phyloP scores from a whole-genome alignment of 2,329 filamentous ascomycete species.

The Teratosphaeria destructans region DNA sequence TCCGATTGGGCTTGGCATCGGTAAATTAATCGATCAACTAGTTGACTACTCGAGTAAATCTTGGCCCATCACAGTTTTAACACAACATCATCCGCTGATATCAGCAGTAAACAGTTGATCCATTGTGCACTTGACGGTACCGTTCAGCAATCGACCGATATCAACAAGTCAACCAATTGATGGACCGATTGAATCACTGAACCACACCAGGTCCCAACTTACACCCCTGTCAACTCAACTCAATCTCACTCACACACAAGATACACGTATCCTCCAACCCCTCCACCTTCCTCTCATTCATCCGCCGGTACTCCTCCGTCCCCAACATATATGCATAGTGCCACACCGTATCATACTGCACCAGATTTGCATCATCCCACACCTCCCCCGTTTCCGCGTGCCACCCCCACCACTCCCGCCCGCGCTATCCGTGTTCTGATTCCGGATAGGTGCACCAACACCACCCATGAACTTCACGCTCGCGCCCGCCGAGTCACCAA shows the following conservation, averaged over 20 bases:
- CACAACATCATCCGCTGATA: too few relatives aligned
- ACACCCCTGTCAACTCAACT: background rate
- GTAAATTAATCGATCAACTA: too few relatives aligned
- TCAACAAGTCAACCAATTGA: too few relatives aligned
- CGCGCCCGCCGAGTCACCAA: slow-evolving; percentile 9
- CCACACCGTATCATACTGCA: slow-evolving; percentile 12
- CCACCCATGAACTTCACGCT: slow-evolving; percentile 10
- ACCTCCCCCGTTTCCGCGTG: background rate
- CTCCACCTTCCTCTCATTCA: slow-evolving; percentile 10
- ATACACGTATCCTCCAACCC: slow-evolving; percentile 13
- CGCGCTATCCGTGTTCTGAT: background rate
- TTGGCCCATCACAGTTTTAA: too few relatives aligned
- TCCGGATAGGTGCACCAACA: background rate
- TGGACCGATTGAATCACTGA: too few relatives aligned
- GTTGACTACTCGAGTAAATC: too few relatives aligned
- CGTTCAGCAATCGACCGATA: too few relatives aligned
- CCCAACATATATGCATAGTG: slow-evolving; percentile 13
- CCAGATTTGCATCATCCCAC: slow-evolving; percentile 10
- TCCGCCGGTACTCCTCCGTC: slow-evolving; percentile 6
- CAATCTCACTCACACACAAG: slow-evolving; percentile 9
- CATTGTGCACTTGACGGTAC: too few relatives aligned
- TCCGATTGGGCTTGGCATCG: too few relatives aligned
- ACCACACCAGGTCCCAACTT: too few relatives aligned
- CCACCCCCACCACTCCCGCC: background rate
- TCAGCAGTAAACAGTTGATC: too few relatives aligned